These are phyloP conservation scores for Apiospora pterosperma DNA, from an alignment of 2,329 filamentous ascomycete genomes.

Conservation along the genomic window DNA sequence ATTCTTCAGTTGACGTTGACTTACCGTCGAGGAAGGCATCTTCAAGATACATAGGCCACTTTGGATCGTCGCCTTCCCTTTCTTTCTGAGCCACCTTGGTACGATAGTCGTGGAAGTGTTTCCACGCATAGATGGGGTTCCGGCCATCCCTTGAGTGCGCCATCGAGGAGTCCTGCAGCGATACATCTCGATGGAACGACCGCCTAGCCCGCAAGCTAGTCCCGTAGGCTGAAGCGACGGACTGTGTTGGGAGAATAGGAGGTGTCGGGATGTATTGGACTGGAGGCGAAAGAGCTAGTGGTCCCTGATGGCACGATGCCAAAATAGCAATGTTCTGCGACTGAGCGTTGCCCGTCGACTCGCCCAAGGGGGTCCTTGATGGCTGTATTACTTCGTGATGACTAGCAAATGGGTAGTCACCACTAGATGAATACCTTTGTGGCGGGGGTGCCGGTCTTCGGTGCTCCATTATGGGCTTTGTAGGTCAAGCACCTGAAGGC, in stretches of 20 bases:
- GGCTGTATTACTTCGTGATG: slow-evolving; percentile 37
- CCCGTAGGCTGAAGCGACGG: slow-evolving; percentile 46
- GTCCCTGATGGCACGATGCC: slow-evolving; percentile 42
- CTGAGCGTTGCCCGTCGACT: slow-evolving; percentile 52
- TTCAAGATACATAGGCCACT: slow-evolving; percentile 61
- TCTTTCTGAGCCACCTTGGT: slow-evolving; percentile 63
- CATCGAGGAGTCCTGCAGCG: slow-evolving; percentile 29
- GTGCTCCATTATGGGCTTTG: slow-evolving; percentile 33
- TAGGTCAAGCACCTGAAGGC: slow-evolving; percentile 15
- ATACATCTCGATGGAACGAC: slow-evolving; percentile 30
- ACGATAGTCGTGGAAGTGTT: slow-evolving; percentile 63
- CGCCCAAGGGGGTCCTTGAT: slow-evolving; percentile 43
- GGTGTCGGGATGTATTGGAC: slow-evolving; percentile 37
- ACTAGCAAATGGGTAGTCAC: slow-evolving; percentile 43
- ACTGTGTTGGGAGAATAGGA: slow-evolving; percentile 47
- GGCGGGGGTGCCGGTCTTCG: slow-evolving; percentile 46
- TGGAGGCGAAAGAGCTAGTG: slow-evolving; percentile 39
- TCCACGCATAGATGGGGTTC: slow-evolving; percentile 61
- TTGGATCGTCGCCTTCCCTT: slow-evolving; percentile 54
- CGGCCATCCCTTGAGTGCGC: slow-evolving; percentile 29
- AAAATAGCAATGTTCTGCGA: slow-evolving; percentile 32
- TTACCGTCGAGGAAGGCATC: slow-evolving; percentile 66
- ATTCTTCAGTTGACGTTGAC: slow-evolving; percentile 23
- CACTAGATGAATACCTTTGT: slow-evolving; percentile 45
- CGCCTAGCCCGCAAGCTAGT: slow-evolving; percentile 28